Percentiles rank a stretch among this genome's conserved stretches.
These are phyloP conservation scores for Scytalidium sp. DNA, from an alignment of 2,329 filamentous ascomycete species.

Conservation along the genomic window DNA sequence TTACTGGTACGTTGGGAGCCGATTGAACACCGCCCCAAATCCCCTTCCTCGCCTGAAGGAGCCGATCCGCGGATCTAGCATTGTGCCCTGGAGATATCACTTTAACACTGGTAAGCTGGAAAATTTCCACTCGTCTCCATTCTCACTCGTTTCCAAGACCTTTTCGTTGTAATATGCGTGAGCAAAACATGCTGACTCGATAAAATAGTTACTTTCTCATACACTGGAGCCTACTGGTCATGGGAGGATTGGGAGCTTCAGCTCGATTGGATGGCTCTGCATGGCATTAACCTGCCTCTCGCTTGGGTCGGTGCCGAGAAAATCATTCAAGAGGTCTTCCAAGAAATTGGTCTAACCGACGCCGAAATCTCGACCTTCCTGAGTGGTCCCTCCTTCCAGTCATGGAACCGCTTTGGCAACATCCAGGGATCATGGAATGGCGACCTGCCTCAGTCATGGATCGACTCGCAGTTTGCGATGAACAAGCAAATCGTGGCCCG, in stretches of 20 bases:
- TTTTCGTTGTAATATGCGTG: too few relatives aligned
- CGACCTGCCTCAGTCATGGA: slow-evolving; percentile 40
- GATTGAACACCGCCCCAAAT: slow-evolving; percentile 30
- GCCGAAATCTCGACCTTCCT: slow-evolving; percentile 43
- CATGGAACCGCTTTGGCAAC: slow-evolving; percentile 54
- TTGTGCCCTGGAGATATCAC: slow-evolving; percentile 45
- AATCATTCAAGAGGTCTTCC: slow-evolving; percentile 45
- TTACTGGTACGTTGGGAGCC: slow-evolving; percentile 44
- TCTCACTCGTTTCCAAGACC: too few relatives aligned
- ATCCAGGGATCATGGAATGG: slow-evolving; percentile 48
- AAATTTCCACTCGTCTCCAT: too few relatives aligned
- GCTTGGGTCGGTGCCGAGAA: slow-evolving; percentile 52
- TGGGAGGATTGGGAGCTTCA: slow-evolving; percentile 52
- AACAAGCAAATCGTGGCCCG: slow-evolving; percentile 45
- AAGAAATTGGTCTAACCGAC: slow-evolving; percentile 40
- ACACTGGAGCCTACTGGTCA: slow-evolving; percentile 47
- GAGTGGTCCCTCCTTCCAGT: slow-evolving; percentile 47
- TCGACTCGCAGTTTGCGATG: slow-evolving; percentile 43
- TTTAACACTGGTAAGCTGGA: slow-evolving; percentile 48
- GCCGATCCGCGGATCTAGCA: slow-evolving; percentile 36
- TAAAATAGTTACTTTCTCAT: slow-evolving; percentile 45
- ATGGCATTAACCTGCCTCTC: slow-evolving; percentile 48
- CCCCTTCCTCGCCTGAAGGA: slow-evolving; percentile 26
- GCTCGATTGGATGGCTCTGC: slow-evolving; percentile 50
- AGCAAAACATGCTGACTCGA: too few relatives aligned